Evolutionary conservation across 2,329 filamentous ascomycete genomes (phyloP).

Genomic region (Penicillium capsulatum): DNA sequence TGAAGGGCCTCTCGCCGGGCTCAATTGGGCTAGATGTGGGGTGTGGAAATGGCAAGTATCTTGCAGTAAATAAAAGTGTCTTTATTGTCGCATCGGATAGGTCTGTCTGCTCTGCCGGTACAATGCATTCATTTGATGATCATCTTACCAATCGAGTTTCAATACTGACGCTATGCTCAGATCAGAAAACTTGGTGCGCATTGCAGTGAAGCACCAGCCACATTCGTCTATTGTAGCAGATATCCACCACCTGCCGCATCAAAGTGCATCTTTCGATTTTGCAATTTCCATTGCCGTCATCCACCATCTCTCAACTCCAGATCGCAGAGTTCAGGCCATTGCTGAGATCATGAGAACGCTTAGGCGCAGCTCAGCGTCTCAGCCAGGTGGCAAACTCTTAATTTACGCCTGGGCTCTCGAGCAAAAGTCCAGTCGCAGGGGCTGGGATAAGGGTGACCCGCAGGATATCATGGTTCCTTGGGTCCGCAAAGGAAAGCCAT

Average conservation of each 20-base stretch:
- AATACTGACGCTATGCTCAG: slow-evolving; percentile 43
- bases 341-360: slow-evolving; percentile 66
- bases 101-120: slow-evolving; percentile 45
- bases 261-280: slow-evolving; percentile 65
- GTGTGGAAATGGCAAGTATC: slow-evolving; percentile 96
- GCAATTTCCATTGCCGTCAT: slow-evolving; percentile 91
- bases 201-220: slow-evolving; percentile 55
- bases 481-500: slow-evolving; percentile 59
- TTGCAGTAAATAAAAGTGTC: slow-evolving; percentile 70
- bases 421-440: slow-evolving; percentile 77
- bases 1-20: slow-evolving; percentile 61
- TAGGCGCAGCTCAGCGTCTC: slow-evolving; percentile 22
- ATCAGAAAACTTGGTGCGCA: slow-evolving; percentile 55
- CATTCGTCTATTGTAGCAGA: slow-evolving; percentile 76
- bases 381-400: slow-evolving; percentile 60
- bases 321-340: slow-evolving; percentile 69
- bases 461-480: slow-evolving; percentile 96
- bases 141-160: slow-evolving; percentile 32
- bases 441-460: slow-evolving; percentile 77
- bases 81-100: slow-evolving; percentile 84
- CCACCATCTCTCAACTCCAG: slow-evolving; percentile 81
- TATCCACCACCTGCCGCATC: slow-evolving; percentile 77
- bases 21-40: slow-evolving; percentile 84
- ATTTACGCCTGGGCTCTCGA: slow-evolving; percentile 96
- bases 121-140: slow-evolving; percentile 34